These are phyloP conservation scores for Gossypium stocksii DNA, from an alignment of 345 rosid genomes.

Conservation along the genomic window DNA sequence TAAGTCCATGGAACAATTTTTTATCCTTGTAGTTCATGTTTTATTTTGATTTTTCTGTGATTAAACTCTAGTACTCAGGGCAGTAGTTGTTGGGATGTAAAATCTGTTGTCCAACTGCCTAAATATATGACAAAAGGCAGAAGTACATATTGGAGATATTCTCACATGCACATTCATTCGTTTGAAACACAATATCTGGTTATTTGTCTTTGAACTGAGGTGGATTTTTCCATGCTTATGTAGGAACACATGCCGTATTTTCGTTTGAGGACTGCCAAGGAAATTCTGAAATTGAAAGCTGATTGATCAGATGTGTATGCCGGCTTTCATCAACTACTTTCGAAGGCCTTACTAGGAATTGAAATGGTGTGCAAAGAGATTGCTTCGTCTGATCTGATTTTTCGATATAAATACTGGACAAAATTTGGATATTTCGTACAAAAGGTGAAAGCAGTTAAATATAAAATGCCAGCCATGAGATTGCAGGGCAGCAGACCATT, in stretches of 20 bases:
- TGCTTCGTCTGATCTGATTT: neutral
- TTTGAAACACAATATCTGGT: neutral
- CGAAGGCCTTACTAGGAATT: neutral
- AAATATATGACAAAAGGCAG: neutral
- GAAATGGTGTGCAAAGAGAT: neutral
- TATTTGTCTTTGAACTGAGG: neutral
- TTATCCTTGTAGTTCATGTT: neutral
- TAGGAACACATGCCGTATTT: conserved; percentile 96
- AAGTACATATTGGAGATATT: neutral
- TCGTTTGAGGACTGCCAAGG: conserved; percentile 81
- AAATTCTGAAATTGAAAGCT: conserved; percentile 78
- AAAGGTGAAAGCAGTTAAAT: neutral
- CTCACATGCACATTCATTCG: neutral
- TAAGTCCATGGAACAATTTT: conserved; percentile 19
- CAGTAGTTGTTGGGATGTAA: neutral
- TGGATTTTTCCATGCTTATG: conserved; percentile 10
- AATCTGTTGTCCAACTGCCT: neutral
- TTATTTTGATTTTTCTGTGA: neutral
- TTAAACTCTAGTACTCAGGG: neutral
- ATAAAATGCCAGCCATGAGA: neutral
- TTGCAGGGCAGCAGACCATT: neutral
- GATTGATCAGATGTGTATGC: conserved; percentile 42
- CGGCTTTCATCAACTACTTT: neutral
- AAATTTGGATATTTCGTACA: neutral
- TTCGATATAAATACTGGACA: neutral